Conservation (phyloP, 192 early-diverging fungal species). For the Backusella psychrophila region DNA sequence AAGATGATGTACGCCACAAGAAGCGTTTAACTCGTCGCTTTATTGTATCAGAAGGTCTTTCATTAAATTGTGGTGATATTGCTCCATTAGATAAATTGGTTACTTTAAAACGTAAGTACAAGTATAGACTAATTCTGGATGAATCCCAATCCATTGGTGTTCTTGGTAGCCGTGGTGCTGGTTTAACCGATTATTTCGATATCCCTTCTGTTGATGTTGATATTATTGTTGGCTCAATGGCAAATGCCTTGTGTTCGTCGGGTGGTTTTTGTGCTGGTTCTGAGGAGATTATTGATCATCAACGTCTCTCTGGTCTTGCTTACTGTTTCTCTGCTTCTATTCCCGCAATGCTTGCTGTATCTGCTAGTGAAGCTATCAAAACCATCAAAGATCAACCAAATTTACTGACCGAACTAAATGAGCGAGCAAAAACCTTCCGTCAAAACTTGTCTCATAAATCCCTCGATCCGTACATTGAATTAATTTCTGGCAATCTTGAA, state of each 20-base stretch:
- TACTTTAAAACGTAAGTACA: conserved; percentile 88
- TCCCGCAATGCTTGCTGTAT: conserved; percentile 90
- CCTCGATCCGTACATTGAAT: conserved; percentile 22
- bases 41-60: conserved; percentile 92
- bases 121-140: conserved; percentile 95
- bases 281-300: conserved; percentile 86
- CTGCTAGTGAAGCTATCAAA: conserved; percentile 79
- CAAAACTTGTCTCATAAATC: conserved; percentile 20
- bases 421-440: conserved; percentile 66
- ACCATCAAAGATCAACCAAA: conserved; percentile 51
- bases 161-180: conserved; percentile 85
- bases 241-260: conserved; percentile 72
- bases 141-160: conserved; percentile 91
- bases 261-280: conserved; percentile 94
- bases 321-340: conserved; percentile 96
- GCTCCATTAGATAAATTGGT: conserved; percentile 70
- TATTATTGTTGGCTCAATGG: conserved; percentile 85
- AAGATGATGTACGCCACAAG: conserved; percentile 61
- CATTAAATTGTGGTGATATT: conserved; percentile 85
- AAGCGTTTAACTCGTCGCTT: conserved; percentile 88
- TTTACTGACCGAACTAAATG: conserved; percentile 52
- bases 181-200: conserved; percentile 82
- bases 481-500: conserved; percentile 8
- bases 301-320: conserved; percentile 84
- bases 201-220: conserved; percentile 64